These are phyloP conservation scores for Colletotrichum paranaense DNA, from an alignment of 2,329 filamentous ascomycete species.

Conservation along the genomic window DNA sequence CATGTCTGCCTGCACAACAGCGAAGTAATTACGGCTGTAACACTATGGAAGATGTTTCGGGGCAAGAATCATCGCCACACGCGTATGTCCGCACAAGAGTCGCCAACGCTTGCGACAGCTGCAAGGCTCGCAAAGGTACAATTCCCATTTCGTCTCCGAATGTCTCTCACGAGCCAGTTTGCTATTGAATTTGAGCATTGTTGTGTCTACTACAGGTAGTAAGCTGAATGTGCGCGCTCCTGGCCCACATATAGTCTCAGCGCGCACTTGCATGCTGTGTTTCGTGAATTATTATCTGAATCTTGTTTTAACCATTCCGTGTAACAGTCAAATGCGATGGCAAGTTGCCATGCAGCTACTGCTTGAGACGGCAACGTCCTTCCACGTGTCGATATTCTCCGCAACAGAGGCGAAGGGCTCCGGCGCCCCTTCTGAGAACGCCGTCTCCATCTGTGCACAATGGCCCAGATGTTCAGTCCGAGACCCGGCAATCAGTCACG, in stretches of 20 bases:
- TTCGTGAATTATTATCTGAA: background rate
- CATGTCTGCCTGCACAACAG: background rate
- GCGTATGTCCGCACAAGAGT: constrained; percentile 51
- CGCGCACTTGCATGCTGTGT: background rate
- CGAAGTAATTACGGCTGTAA: constrained; percentile 13
- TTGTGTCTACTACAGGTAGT: background rate
- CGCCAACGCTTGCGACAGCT: constrained; percentile 65
- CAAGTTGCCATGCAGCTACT: constrained; percentile 63
- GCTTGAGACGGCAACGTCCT: constrained; percentile 54
- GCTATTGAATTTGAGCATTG: background rate
- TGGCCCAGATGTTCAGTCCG: background rate
- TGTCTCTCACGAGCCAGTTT: background rate
- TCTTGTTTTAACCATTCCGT: background rate
- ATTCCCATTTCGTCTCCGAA: constrained; percentile 37
- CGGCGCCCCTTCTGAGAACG: constrained; percentile 36
- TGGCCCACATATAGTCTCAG: background rate
- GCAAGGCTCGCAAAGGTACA: constrained; percentile 60
- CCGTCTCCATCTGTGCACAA: constrained; percentile 31
- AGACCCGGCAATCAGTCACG: background rate
- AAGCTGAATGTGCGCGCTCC: background rate
- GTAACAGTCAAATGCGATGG: constrained; percentile 66
- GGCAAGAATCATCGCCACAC: constrained; percentile 24
- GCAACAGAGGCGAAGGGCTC: constrained; percentile 51
- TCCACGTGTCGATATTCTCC: constrained; percentile 61
- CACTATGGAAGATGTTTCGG: constrained; percentile 35